Base-by-base conservation (phyloP, 2,329 filamentous ascomycete species). In the Arthrobotrys musiformis region DNA sequence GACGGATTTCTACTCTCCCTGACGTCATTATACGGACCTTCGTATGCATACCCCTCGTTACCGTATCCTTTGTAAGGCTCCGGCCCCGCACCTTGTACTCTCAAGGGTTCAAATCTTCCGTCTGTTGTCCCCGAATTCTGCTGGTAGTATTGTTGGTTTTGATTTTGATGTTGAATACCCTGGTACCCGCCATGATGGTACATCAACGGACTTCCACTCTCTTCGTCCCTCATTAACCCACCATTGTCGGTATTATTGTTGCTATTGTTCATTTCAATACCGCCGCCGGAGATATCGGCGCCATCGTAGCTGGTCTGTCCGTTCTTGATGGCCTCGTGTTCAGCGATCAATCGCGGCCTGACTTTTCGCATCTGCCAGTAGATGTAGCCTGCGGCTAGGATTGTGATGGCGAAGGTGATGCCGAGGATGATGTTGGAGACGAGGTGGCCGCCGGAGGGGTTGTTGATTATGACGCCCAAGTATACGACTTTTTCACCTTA, bases 351-450 rank as follows among this genome's bases (percentile, higher is more conserved):
- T 17, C 69, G 35, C 7, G 74, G 68, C 3, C 74, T 68, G 22
- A 73, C 74, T 15, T 78, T 78, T 5, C 81, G 79, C 84, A 85
- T 85, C 79, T 83, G 83, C 64, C 75, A 79, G 78, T 82, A 84
- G 54, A 85, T 83, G 70, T 83, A 85, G 0, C 80, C 80, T 0
- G 82, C 84, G 6, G 84, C 81, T 9, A 82, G 79, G 33, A 85
- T 79, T 17, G 84, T 85, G 52, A 84, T 72, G n/a, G 81, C 63
- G 19, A 82, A 82, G 0, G 83, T 83, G 13, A 83, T 76, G 35
- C 78, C 82, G 33, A 85, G 81, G 1, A 85, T 81, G 22, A 84
- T 79, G 64, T 81, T 82, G 79, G 84, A 82, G 50, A 82, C 81
- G 7, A 63, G 28, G n/a, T 78, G 54, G n/a, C 68, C 67, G 22